Base-by-base conservation (phyloP, 306 rosid genomes). In the Medicago arabica region DNA sequence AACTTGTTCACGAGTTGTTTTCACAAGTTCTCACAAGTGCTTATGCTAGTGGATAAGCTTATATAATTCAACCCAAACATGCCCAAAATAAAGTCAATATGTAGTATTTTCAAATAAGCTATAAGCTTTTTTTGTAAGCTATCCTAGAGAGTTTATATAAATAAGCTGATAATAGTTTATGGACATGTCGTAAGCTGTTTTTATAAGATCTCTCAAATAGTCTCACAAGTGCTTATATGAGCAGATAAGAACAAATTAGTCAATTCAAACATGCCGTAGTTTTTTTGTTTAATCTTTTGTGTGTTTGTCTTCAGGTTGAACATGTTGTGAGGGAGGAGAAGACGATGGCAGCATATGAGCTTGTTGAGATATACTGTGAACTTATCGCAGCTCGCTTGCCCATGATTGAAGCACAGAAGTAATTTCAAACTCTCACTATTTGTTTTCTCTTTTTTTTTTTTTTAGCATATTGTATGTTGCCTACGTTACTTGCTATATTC, bases 311-410 rank as follows among this genome's bases (percentile, higher is more conserved):
- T 86, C 84, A 95, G 97, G 97, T 95, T 81, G 99, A 95, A 83
- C 99, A 95, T 87, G 92, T 95, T 68, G 78, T 88, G 67, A 88
- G 97, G 80, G 99, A 95, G 82, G 99, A 95, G 89, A 95, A 92
- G 89, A 84, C 88, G 12, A 78, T 79, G 83, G 90, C 92, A 18
- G 99, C 99, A 2, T 95, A 89, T 57, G 94, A 95, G 64, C 97
- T 95, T 78, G 57, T 95, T 38, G 93, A 92, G 81, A 85, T 92
- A 87, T 95, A 90, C 80, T 95, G 99, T 50, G 99, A 95, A 82
- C 93, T 92, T 50, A 88, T 92, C 21, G 88, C 82, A 0, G 93
- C 96, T 16, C 97, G 99, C 67, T 71, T 92, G 88, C 87, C 96
- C 15, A 88, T 95, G 74, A 89, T 92, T 65, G 99, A 95, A 78